These are phyloP conservation scores for Calonectria hongkongensis DNA, from an alignment of 2,329 filamentous ascomycete species.

Conservation along the genomic window DNA sequence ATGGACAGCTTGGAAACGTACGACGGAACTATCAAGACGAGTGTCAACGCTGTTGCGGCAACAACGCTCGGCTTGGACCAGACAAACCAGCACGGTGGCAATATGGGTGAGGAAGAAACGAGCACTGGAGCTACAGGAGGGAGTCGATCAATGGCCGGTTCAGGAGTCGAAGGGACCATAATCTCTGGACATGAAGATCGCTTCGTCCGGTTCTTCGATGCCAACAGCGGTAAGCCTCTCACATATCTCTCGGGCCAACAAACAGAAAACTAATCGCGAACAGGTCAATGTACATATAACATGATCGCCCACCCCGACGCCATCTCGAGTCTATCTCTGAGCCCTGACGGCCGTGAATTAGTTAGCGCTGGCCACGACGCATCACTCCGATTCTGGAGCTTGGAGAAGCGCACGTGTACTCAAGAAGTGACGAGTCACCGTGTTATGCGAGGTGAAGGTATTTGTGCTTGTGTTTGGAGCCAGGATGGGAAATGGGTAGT, in stretches of 20 bases:
- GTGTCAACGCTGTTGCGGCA: slow-evolving; percentile 93
- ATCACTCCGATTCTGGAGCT: slow-evolving; percentile 95
- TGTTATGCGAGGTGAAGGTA: slow-evolving; percentile 95
- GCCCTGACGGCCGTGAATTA: slow-evolving; percentile 93
- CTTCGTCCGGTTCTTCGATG: slow-evolving; percentile 97
- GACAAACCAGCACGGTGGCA: slow-evolving; percentile 71
- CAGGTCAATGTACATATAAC: slow-evolving; percentile 98
- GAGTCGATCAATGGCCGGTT: slow-evolving; percentile 77
- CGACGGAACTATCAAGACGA: slow-evolving; percentile 85
- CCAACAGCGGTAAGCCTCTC: slow-evolving; percentile 92
- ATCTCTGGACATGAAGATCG: slow-evolving; percentile 98
- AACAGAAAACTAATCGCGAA: slow-evolving; percentile 30
- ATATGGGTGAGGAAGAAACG: slow-evolving; percentile 82
- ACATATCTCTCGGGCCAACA: background rate
- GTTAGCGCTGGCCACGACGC: slow-evolving; percentile 98
- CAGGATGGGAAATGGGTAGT: slow-evolving; percentile 96
- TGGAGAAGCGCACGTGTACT: slow-evolving; percentile 95
- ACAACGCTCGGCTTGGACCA: slow-evolving; percentile 90
- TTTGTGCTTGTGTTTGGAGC: slow-evolving; percentile 96
- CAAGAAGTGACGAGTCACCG: slow-evolving; percentile 96
- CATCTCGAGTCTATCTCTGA: slow-evolving; percentile 93
- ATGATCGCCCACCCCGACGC: slow-evolving; percentile 98
- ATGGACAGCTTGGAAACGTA: slow-evolving; percentile 98
- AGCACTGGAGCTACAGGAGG: slow-evolving; percentile 87
- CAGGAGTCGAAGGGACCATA: slow-evolving; percentile 91